Conservation (phyloP, 352 stramenopile species). For the Phytopythium cucurbitacearum region DNA sequence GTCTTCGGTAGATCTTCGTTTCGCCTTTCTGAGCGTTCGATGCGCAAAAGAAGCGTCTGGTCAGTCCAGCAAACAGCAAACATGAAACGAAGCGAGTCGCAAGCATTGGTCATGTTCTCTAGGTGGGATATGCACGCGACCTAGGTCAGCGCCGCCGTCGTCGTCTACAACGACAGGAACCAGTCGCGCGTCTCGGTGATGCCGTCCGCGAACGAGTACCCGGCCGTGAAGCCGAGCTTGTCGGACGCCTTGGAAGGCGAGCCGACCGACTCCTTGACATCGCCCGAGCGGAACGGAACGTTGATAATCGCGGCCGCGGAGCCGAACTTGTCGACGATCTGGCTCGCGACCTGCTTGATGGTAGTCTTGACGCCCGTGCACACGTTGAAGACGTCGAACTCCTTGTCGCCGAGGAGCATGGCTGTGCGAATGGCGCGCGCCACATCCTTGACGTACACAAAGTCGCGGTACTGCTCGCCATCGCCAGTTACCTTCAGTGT, state of each 20-base stretch:
- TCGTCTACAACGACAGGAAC: constrained; percentile 27
- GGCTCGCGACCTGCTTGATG: constrained; percentile 34
- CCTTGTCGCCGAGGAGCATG: constrained; percentile 37
- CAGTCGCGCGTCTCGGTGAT: constrained; percentile 53
- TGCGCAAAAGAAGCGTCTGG: too few relatives aligned
- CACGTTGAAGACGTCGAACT: constrained; percentile 65
- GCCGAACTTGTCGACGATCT: constrained; percentile 40
- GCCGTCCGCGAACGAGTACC: constrained; percentile 34
- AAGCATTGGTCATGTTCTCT: background rate
- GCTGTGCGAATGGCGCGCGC: constrained; percentile 51
- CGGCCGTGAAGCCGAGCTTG: constrained; percentile 45
- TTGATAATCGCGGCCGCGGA: constrained; percentile 42
- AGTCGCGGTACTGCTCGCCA: constrained; percentile 56
- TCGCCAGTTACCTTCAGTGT: constrained; percentile 50
- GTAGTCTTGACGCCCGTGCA: constrained; percentile 59
- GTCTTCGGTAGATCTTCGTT: too few relatives aligned
- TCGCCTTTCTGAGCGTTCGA: too few relatives aligned
- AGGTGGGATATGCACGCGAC: background rate
- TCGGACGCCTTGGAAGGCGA: constrained; percentile 31
- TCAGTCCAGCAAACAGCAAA: too few relatives aligned
- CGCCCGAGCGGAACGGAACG: constrained; percentile 39
- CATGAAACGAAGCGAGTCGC: too few relatives aligned
- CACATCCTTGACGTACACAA: constrained; percentile 65
- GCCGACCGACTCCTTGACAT: constrained; percentile 58
- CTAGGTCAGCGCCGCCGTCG: background rate